A percentile compares a stretch with the other conserved stretches of the same genome.
Evolutionary conservation across 495 filamentous ascomycete species (phyloP).

Genomic region (Penicillium alfredii): DNA sequence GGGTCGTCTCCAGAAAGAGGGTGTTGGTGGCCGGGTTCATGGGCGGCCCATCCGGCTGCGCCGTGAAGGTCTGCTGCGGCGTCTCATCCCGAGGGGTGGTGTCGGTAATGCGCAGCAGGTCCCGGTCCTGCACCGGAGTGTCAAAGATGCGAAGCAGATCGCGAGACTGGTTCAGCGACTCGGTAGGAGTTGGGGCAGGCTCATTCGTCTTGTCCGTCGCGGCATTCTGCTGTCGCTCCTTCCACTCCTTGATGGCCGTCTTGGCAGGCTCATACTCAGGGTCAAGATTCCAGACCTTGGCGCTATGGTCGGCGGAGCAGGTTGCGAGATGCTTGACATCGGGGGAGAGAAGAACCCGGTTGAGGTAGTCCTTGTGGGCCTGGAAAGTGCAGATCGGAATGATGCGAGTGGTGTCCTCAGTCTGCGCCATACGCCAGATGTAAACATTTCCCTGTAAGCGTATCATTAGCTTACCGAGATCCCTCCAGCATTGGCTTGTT

Average conservation of each 20-base stretch:
- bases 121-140: constrained; percentile 13
- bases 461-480: not conserved
- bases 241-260: constrained; percentile 32
- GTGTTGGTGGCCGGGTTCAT: constrained; percentile 42
- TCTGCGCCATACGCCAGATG: constrained; percentile 87
- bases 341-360: constrained; percentile 88
- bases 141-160: constrained; percentile 27
- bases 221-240: constrained; percentile 16
- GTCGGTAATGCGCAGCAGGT: constrained; percentile 23
- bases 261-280: constrained; percentile 43
- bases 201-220: constrained; percentile 11
- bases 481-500: too few relatives aligned
- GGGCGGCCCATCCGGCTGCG: constrained; percentile 41
- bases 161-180: constrained; percentile 15
- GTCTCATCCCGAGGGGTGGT: constrained; percentile 21
- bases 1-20: constrained; percentile 80
- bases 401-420: constrained; percentile 76
- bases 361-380: constrained; percentile 91
- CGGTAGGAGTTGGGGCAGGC: constrained; percentile 9
- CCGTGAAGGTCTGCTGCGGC: constrained; percentile 34
- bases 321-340: constrained; percentile 97
- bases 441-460: constrained; percentile 79
- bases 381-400: constrained; percentile 88
- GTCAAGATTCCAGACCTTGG: constrained; percentile 93
- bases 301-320: constrained; percentile 95